Conservation (phyloP, 352 stramenopile species). For the Pythium monospermum region DNA sequence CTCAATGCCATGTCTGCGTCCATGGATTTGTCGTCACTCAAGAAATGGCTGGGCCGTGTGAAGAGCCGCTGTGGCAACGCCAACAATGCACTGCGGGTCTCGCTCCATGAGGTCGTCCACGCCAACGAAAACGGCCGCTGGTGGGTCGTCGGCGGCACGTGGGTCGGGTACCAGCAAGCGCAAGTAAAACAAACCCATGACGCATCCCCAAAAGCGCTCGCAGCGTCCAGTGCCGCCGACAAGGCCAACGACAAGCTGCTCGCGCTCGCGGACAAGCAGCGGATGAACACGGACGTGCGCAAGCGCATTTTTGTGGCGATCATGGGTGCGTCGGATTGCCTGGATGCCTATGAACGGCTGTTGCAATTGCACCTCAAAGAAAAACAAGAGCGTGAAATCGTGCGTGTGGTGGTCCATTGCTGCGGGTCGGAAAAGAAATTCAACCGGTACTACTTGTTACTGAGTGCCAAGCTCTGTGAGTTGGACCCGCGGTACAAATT, state of each 20-base stretch:
- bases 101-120: slow-evolving; percentile 66
- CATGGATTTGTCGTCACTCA: slow-evolving; percentile 77
- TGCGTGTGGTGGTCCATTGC: slow-evolving; percentile 94
- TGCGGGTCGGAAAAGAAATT: slow-evolving; percentile 82
- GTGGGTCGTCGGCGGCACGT: slow-evolving; percentile 96
- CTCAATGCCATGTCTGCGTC: slow-evolving; percentile 26
- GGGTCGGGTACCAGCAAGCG: slow-evolving; percentile 72
- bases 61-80: slow-evolving; percentile 85
- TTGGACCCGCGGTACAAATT: slow-evolving; percentile 95
- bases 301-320: slow-evolving; percentile 96
- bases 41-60: slow-evolving; percentile 93
- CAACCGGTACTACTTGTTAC: slow-evolving; percentile 95
- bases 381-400: slow-evolving; percentile 91
- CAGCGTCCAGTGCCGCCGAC: slow-evolving; percentile 9
- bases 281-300: slow-evolving; percentile 96
- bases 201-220: slow-evolving; percentile 10
- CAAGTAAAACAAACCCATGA: slow-evolving; percentile 16
- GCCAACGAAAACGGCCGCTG: slow-evolving; percentile 90
- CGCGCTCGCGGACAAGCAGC: slow-evolving; percentile 91
- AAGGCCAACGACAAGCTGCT: slow-evolving; percentile 64
- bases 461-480: slow-evolving; percentile 92
- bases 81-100: slow-evolving; percentile 70
- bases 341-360: slow-evolving; percentile 96
- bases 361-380: slow-evolving; percentile 87
- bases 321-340: slow-evolving; percentile 93